Conservation (phyloP, 352 stramenopile genomes). For the Elongisporangium anandrum region DNA sequence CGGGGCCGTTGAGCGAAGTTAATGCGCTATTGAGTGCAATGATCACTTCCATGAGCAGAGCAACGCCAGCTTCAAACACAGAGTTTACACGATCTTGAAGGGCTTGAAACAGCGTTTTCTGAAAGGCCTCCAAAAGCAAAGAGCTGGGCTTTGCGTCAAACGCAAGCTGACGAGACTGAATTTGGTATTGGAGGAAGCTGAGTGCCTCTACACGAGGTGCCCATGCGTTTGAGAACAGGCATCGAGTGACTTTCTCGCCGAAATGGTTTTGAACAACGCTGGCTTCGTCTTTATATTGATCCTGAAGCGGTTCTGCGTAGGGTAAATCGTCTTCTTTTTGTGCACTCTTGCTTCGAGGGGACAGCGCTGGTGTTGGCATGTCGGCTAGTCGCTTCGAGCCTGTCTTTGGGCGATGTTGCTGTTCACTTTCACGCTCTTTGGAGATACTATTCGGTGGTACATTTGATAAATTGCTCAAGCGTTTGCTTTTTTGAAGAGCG, state of each 20-base stretch:
- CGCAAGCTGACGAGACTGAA: slow-evolving; percentile 46
- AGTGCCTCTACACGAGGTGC: slow-evolving; percentile 73
- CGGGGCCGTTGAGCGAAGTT: neutral
- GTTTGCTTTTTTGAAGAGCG: slow-evolving; percentile 62
- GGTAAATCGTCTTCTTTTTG: slow-evolving; percentile 73
- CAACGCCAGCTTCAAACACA: slow-evolving; percentile 69
- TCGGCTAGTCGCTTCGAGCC: slow-evolving; percentile 14
- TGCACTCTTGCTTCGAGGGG: slow-evolving; percentile 41
- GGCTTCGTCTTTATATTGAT: slow-evolving; percentile 47
- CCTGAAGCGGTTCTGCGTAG: slow-evolving; percentile 73
- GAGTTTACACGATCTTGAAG: slow-evolving; percentile 76
- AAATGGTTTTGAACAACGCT: slow-evolving; percentile 45
- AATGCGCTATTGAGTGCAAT: slow-evolving; percentile 40
- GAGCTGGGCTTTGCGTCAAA: slow-evolving; percentile 30
- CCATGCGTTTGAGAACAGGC: slow-evolving; percentile 79
- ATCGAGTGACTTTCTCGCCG: slow-evolving; percentile 69
- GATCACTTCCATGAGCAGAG: slow-evolving; percentile 70
- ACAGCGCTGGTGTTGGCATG: slow-evolving; percentile 12
- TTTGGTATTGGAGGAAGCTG: slow-evolving; percentile 65
- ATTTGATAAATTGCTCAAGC: slow-evolving; percentile 19
- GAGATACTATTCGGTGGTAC: neutral
- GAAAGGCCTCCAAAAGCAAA: slow-evolving; percentile 11
- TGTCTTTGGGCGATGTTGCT: neutral
- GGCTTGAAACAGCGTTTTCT: slow-evolving; percentile 51
- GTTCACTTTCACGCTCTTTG: neutral